Evolutionary conservation across 768 basidiomycete genomes (phyloP).

Genomic region (Phylloporus sp.): DNA sequence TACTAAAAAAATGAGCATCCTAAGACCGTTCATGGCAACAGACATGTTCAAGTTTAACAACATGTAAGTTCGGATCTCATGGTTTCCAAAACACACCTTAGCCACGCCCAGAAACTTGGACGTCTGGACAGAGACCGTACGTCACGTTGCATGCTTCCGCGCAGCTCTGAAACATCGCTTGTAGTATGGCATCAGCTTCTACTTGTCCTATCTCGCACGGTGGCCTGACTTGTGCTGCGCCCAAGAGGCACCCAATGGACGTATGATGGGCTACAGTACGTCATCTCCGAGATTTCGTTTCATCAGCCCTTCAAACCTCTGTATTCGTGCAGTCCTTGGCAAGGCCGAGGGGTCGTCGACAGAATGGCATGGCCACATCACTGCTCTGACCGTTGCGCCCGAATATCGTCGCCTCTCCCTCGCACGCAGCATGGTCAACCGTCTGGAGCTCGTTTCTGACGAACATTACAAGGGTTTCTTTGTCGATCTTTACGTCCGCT

Average conservation of each 20-base stretch:
- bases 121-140: constrained; percentile 94
- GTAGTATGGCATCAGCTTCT: constrained; percentile 85
- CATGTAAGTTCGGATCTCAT: constrained; percentile 46
- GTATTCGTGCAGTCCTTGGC: constrained; percentile 63
- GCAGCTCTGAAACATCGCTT: constrained; percentile 1
- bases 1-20: constrained; percentile 64
- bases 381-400: constrained; percentile 91
- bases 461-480: constrained; percentile 79
- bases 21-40: constrained; percentile 80
- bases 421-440: constrained; percentile 78
- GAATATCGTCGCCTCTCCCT: constrained; percentile 86
- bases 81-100: constrained; percentile 3
- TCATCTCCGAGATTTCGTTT: constrained; percentile 1
- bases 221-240: constrained; percentile 92
- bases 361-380: constrained; percentile 94
- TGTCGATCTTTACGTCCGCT: constrained; percentile 94
- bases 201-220: constrained; percentile 79
- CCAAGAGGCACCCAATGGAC: constrained; percentile 73
- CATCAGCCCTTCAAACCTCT: constrained; percentile 4
- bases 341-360: constrained; percentile 76
- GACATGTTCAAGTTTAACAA: constrained; percentile 94
- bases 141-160: constrained; percentile 20
- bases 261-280: constrained; percentile 92
- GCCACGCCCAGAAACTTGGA: constrained; percentile 70
- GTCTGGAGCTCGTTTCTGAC: constrained; percentile 84